phyloP scores from a whole-genome alignment of 768 basidiomycete genomes.

The Mycena rebaudengoi region DNA sequence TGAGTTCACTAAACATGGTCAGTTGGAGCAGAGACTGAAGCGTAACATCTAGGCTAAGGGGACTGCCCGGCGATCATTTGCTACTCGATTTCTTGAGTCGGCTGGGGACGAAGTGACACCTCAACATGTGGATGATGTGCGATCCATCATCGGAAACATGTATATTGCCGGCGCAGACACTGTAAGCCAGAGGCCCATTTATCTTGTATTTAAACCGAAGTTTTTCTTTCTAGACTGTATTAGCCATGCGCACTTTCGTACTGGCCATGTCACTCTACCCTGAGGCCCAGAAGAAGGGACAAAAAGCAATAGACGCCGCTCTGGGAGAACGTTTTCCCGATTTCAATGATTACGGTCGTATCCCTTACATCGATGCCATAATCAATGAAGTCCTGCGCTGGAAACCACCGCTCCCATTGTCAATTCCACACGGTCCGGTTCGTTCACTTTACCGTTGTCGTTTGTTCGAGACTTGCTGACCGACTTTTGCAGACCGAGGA shows the following conservation, averaged over 20 bases:
- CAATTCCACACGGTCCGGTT: constrained; percentile 5
- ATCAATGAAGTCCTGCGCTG: constrained; percentile 32
- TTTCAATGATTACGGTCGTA: constrained; percentile 16
- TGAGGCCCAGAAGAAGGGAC: constrained; percentile 31
- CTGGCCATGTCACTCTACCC: constrained; percentile 33
- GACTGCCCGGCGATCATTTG: background rate
- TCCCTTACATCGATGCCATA: constrained; percentile 30
- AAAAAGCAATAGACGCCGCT: constrained; percentile 32
- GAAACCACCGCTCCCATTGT: background rate
- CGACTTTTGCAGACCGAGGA: too few relatives aligned
- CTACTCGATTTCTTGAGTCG: background rate
- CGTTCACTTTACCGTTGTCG: too few relatives aligned
- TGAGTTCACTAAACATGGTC: background rate
- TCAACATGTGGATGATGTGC: background rate
- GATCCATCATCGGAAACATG: background rate
- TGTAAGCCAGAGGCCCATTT: background rate
- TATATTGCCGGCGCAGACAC: background rate
- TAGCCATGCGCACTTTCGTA: constrained; percentile 12
- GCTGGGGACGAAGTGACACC: background rate
- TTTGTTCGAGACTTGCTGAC: too few relatives aligned
- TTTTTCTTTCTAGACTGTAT: background rate
- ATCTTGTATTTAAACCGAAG: background rate
- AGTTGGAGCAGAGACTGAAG: background rate
- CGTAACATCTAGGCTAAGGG: background rate
- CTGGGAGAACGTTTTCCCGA: constrained; percentile 33